Conservation (phyloP, 495 filamentous ascomycete genomes). For the Penicillium pulvis region DNA sequence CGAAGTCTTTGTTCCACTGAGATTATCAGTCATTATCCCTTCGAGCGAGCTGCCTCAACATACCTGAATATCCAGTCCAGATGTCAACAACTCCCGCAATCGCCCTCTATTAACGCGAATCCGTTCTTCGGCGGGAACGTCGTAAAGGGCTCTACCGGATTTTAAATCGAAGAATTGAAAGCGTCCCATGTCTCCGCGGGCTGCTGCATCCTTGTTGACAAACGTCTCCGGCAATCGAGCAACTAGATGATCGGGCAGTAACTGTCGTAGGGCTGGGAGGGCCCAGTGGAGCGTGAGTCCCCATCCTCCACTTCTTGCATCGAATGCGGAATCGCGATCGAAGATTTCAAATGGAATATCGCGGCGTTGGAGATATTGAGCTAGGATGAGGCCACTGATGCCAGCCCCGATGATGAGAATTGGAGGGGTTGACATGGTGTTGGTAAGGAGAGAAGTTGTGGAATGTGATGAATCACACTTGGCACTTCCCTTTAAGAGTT, state of each 20-base stretch:
- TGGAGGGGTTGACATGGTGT: slow-evolving; percentile 23
- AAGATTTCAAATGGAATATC: slow-evolving; percentile 52
- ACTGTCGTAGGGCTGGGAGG: slow-evolving; percentile 47
- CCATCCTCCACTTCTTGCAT: slow-evolving; percentile 55
- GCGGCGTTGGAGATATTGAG: slow-evolving; percentile 56
- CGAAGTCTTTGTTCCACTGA: slow-evolving; percentile 49
- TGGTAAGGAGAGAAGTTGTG: no score
- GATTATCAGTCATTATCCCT: neutral
- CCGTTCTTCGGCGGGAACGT: slow-evolving; percentile 49
- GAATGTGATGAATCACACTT: no score
- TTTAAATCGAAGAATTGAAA: slow-evolving; percentile 58
- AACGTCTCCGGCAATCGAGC: slow-evolving; percentile 50
- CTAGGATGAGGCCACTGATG: slow-evolving; percentile 60
- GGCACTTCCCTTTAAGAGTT: no score
- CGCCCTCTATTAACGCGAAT: slow-evolving; percentile 53
- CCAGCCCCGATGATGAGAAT: slow-evolving; percentile 63
- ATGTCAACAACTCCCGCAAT: slow-evolving; percentile 48
- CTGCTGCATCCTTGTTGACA: slow-evolving; percentile 47
- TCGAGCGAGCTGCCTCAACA: neutral
- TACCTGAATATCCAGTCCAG: slow-evolving; percentile 50
- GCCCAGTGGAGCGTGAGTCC: slow-evolving; percentile 63
- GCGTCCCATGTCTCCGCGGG: slow-evolving; percentile 48
- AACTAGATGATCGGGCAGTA: slow-evolving; percentile 53
- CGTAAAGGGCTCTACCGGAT: slow-evolving; percentile 46
- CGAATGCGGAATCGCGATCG: slow-evolving; percentile 52